These are phyloP conservation scores for Bullera alba DNA, from an alignment of 768 basidiomycete species.

Conservation along the genomic window DNA sequence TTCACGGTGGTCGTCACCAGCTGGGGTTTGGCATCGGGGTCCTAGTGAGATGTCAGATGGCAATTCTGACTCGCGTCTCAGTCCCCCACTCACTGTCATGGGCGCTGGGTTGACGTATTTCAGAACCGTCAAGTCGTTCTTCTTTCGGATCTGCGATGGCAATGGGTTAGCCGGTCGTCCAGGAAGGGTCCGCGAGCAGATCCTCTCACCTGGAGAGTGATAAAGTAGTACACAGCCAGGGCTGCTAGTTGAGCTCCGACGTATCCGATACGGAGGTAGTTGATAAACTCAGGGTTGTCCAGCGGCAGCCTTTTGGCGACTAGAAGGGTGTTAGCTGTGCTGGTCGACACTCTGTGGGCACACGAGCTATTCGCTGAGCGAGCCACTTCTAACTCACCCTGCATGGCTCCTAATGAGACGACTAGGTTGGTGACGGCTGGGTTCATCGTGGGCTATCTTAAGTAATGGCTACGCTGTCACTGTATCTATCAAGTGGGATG, in stretches of 20 bases:
- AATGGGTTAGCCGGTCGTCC: neutral
- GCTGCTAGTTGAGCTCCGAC: conserved; percentile 64
- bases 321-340: conserved; percentile 40
- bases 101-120: conserved; percentile 83
- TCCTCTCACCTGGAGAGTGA: conserved; percentile 60
- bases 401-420: conserved; percentile 90
- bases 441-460: conserved; percentile 22
- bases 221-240: conserved; percentile 70
- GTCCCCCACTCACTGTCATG: conserved; percentile 59
- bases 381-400: conserved; percentile 52
- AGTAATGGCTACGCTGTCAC: too few relatives aligned
- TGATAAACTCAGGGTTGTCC: conserved; percentile 73
- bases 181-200: too few relatives aligned
- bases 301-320: conserved; percentile 88
- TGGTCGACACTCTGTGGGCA: neutral
- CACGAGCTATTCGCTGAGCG: neutral
- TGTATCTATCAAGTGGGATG: neutral
- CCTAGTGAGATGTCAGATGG: conserved; percentile 48
- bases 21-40: conserved; percentile 49
- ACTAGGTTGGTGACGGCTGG: conserved; percentile 63
- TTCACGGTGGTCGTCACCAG: conserved; percentile 83
- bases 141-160: conserved; percentile 67
- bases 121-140: conserved; percentile 91
- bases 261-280: conserved; percentile 78
- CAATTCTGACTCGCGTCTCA: neutral